Conservation (phyloP, 768 basidiomycete species). For the Calocera viscosa region DNA sequence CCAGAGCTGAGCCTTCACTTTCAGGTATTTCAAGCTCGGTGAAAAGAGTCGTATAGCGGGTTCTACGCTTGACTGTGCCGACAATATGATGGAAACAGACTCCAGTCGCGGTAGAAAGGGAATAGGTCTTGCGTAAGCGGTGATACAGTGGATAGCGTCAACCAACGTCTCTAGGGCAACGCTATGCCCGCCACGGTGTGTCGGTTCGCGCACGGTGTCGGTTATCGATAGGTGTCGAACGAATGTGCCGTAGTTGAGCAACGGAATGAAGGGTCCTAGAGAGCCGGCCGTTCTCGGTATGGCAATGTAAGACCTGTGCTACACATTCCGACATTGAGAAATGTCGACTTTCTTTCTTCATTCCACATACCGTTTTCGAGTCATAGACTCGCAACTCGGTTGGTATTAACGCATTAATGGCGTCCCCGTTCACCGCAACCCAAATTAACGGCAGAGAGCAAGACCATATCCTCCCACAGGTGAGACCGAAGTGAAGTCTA, state of each 20-base stretch:
- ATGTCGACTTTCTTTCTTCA: neutral
- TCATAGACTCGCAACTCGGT: neutral
- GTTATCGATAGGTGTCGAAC: neutral
- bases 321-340: neutral
- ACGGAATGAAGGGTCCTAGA: neutral
- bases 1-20: neutral
- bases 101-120: neutral
- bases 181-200: neutral
- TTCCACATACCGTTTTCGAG: neutral
- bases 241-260: neutral
- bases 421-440: neutral
- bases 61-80: neutral
- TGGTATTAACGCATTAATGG: neutral
- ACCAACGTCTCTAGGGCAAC: neutral
- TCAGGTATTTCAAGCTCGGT: neutral
- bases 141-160: neutral
- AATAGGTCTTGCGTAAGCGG: neutral
- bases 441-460: neutral
- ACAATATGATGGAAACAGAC: neutral
- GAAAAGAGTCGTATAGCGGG: neutral
- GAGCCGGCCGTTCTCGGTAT: neutral
- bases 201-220: neutral
- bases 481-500: neutral
- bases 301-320: neutral
- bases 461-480: neutral